Base-by-base conservation (phyloP, 2,329 filamentous ascomycete genomes). In the Zymoseptoria passerinii region DNA sequence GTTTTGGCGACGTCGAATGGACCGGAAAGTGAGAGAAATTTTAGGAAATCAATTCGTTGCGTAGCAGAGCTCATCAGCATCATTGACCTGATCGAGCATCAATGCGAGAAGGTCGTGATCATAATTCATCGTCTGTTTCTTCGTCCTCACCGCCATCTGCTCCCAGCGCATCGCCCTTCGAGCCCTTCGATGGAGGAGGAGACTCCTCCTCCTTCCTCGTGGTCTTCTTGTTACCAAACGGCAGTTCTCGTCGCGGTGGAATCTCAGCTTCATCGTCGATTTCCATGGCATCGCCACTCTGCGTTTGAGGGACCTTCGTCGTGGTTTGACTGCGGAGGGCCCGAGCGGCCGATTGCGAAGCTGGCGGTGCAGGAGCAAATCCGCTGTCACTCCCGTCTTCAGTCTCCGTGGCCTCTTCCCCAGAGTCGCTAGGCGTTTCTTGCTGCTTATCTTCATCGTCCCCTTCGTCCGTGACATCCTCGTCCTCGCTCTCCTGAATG, bases 401-500 rank as follows among this genome's bases (percentile, higher is more conserved):
- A 13, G 67, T 66, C 19, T 66, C 66, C 35, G 68, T 65, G 6
- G 63, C 63, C 18, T 67, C 65, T 8, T 51, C 52, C 19, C 67
- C 67, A 18, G 65, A 65, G 27, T 58, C 58, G 23, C 64, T 63
- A 29, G 65, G 63, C 4, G 63, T 67, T 28, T 63, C 60, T 44
- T 44, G 35, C 44, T 62, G 59, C 13, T 73, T 72, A 18, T 74
- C 68, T 4, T 67, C 63, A 28, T 73, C 70, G 16, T 74, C 71
- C 23, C 74, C 71, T 4, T 74, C 72, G 8, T 69, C 71, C 10
- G 72, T 73, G 23, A 20, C 19, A 27, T 52, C 13, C 0, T 75
- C 73, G 2, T 72, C 71, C 27, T 79, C 80, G 58, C 76, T 79
- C 2, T 71, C 75, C 0, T 75, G 77, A 7, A 71, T 68, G 1